Conservation (phyloP, 2,329 filamentous ascomycete species). For the Elsinoe necatrix region DNA sequence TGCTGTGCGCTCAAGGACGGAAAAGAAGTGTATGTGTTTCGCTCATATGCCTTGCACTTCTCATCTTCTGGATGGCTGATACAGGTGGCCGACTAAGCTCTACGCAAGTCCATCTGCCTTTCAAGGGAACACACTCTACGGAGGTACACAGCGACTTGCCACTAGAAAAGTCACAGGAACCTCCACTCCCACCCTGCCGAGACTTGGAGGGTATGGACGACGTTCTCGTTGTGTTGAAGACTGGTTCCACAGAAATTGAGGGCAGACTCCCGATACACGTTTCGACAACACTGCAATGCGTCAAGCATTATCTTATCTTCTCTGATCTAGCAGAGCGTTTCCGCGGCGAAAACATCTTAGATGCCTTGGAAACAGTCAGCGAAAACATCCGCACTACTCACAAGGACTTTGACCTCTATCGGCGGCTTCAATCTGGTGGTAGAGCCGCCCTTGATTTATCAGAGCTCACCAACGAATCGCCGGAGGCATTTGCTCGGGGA, state of each 20-base stretch:
- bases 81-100: no score
- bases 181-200: constrained; percentile 12
- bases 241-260: constrained; percentile 27
- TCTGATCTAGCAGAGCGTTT: constrained; percentile 32
- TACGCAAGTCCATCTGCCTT: no score
- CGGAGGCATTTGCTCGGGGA: background rate
- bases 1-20: no score
- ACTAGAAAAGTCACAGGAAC: no score
- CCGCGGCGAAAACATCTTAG: constrained; percentile 28
- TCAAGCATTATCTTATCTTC: constrained; percentile 30
- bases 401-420: constrained; percentile 25
- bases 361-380: constrained; percentile 22
- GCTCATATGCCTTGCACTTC: no score
- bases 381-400: constrained; percentile 17
- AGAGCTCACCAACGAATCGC: constrained; percentile 20
- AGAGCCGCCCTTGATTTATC: constrained; percentile 18
- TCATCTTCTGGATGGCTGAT: no score
- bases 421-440: constrained; percentile 21
- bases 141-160: no score
- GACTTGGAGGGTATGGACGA: constrained; percentile 34
- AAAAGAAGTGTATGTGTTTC: no score
- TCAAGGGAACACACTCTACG: no score
- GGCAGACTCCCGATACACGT: constrained; percentile 27
- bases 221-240: constrained; percentile 45
- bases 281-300: constrained; percentile 29